A percentile compares a stretch with the other conserved stretches of the same genome.
phyloP scores from a whole-genome alignment of 2,329 filamentous ascomycete species.

The Akanthomyces lecanii region DNA sequence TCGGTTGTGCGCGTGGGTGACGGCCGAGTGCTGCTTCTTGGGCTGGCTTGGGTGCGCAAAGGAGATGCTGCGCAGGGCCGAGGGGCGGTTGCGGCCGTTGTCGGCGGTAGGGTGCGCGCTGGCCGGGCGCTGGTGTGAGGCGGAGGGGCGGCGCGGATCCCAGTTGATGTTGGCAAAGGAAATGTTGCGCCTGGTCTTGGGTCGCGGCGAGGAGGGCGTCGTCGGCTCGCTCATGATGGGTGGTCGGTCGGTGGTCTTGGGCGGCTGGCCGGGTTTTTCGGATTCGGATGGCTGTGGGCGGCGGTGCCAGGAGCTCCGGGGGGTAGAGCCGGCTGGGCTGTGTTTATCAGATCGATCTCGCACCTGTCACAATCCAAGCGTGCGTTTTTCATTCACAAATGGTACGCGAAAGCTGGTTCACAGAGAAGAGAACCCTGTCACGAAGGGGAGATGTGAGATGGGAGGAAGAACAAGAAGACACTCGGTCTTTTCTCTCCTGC shows the following conservation, averaged over 20 bases:
- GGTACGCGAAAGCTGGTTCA: background rate
- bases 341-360: background rate
- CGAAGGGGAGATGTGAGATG: background rate
- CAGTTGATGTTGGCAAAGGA: constrained; percentile 14
- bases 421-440: too few species aligned
- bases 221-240: constrained; percentile 6
- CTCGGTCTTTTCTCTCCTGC: background rate
- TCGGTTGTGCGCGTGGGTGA: background rate
- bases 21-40: background rate
- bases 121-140: background rate
- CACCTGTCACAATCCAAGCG: background rate
- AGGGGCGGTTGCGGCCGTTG: background rate
- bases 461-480: background rate
- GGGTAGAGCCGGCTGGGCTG: background rate
- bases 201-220: constrained; percentile 2
- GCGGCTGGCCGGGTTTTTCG: background rate
- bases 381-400: background rate
- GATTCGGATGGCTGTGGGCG: background rate
- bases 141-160: background rate
- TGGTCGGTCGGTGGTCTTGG: background rate
- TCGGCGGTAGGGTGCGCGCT: too few species aligned
- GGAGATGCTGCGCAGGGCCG: constrained; percentile 13
- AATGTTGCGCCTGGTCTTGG: constrained; percentile 14
- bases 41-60: constrained; percentile 7
- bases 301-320: background rate